Percentiles rank a stretch among this genome's conserved stretches.
phyloP scores from a whole-genome alignment of 2,329 filamentous ascomycete species.

The Fusarium tanahbumbuense region DNA sequence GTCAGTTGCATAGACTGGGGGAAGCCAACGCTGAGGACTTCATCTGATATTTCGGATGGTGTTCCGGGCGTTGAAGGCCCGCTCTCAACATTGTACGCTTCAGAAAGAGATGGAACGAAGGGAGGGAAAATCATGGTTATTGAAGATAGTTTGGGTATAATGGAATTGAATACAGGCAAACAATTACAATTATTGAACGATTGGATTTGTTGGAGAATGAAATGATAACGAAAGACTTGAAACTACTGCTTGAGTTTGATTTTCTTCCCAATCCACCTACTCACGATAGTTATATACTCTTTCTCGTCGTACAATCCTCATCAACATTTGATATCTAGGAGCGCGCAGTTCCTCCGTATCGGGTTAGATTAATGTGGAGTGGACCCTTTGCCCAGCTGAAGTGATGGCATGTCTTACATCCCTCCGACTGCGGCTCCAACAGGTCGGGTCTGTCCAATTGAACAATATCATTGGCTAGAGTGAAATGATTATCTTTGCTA shows the following conservation, averaged over 20 bases:
- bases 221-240: too few species aligned
- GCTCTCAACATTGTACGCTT: not conserved
- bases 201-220: too few species aligned
- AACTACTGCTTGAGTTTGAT: too few species aligned
- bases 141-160: not conserved
- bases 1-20: slow-evolving; percentile 31
- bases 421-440: not conserved
- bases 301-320: not conserved
- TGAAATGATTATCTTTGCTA: not conserved
- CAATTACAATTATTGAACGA: not conserved
- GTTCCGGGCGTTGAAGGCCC: not conserved
- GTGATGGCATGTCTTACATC: slow-evolving; percentile 1
- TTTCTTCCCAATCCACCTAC: too few species aligned
- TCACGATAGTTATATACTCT: not conserved
- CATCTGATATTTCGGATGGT: slow-evolving; percentile 18
- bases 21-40: slow-evolving; percentile 23
- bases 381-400: slow-evolving; percentile 2
- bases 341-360: not conserved
- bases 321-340: not conserved
- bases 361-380: not conserved
- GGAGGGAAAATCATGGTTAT: slow-evolving; percentile 25
- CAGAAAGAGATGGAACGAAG: slow-evolving; percentile 16
- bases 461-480: not conserved
- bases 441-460: not conserved
- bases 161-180: not conserved